Evolutionary conservation across 768 basidiomycete genomes (phyloP).

Genomic region (Leccinum rimulosum): DNA sequence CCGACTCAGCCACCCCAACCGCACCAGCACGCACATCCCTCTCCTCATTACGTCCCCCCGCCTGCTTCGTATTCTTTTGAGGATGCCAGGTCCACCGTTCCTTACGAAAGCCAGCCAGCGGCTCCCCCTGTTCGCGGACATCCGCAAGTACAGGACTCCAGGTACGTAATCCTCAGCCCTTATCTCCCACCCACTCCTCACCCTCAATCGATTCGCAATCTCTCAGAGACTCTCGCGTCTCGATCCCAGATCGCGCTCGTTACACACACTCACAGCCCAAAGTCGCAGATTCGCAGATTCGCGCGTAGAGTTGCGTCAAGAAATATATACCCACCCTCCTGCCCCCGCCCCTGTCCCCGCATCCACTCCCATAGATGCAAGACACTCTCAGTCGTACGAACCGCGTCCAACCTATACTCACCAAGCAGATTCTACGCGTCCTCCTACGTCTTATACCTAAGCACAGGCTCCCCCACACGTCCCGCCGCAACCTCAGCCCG

Average conservation of each 20-base stretch:
- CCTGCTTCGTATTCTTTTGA: conserved; percentile 24
- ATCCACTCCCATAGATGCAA: conserved; percentile 16
- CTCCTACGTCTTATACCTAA: conserved; percentile 22
- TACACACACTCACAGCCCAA: conserved; percentile 20
- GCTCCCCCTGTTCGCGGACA: conserved; percentile 19
- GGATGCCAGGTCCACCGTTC: conserved; percentile 13
- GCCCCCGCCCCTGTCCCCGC: conserved; percentile 13
- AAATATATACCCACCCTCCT: conserved; percentile 21
- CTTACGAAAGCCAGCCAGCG: conserved; percentile 19
- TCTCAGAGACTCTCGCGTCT: conserved; percentile 24
- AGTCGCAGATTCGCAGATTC: conserved; percentile 18
- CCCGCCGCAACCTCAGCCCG: conserved; percentile 13
- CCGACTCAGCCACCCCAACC: conserved; percentile 26
- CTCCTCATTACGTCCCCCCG: conserved; percentile 24
- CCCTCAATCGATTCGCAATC: conserved; percentile 9
- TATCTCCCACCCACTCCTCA: neutral
- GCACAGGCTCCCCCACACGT: conserved; percentile 11
- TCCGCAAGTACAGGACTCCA: conserved; percentile 18
- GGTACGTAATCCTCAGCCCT: conserved; percentile 16
- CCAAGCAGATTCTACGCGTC: conserved; percentile 19
- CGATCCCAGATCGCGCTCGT: conserved; percentile 22
- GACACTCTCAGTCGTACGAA: conserved; percentile 24
- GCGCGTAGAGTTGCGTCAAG: conserved; percentile 27
- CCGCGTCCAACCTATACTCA: conserved; percentile 20
- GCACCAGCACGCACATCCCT: conserved; percentile 18